A percentile compares a stretch with the other conserved stretches of the same genome.
Conservation (phyloP, 1,284 basidiomycete species). For the Vanrija pseudolonga region DNA sequence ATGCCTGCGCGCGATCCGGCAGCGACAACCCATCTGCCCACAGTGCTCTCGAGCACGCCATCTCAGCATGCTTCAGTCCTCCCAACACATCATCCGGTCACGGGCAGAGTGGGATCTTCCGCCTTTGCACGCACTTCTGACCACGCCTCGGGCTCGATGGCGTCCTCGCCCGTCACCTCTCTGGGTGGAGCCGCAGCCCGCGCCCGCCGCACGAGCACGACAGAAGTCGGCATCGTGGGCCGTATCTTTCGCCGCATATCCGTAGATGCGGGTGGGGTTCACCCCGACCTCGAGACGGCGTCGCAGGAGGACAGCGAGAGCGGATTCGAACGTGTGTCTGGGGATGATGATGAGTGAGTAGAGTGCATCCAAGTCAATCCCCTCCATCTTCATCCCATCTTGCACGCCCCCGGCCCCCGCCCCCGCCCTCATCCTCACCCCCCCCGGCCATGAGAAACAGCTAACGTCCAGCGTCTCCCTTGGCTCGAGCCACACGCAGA, state of each 20-base stretch:
- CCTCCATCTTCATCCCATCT: neutral
- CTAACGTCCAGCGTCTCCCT: neutral
- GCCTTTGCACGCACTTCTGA: constrained; percentile 19
- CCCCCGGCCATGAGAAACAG: too few relatives aligned
- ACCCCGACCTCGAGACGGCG: neutral
- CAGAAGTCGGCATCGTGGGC: constrained; percentile 3
- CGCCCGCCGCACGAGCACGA: constrained; percentile 2
- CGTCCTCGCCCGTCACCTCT: too few relatives aligned
- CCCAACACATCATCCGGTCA: constrained; percentile 12
- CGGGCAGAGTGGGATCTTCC: constrained; percentile 17
- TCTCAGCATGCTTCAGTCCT: constrained; percentile 9
- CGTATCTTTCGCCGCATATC: constrained; percentile 8
- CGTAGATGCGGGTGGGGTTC: neutral
- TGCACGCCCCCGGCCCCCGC: neutral
- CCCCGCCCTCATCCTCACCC: neutral
- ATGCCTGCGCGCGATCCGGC: constrained; percentile 43
- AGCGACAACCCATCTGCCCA: constrained; percentile 29
- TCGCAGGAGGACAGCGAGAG: neutral
- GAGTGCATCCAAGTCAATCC: too few relatives aligned
- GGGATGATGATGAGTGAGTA: constrained; percentile 5
- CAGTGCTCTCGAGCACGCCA: constrained; percentile 14
- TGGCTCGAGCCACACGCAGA: constrained; percentile 16
- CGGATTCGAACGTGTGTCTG: neutral
- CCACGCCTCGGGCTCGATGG: neutral
- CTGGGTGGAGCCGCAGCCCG: neutral